phyloP scores from a whole-genome alignment of 805 yeast genomes.

The Nakazawaea siamensis region DNA sequence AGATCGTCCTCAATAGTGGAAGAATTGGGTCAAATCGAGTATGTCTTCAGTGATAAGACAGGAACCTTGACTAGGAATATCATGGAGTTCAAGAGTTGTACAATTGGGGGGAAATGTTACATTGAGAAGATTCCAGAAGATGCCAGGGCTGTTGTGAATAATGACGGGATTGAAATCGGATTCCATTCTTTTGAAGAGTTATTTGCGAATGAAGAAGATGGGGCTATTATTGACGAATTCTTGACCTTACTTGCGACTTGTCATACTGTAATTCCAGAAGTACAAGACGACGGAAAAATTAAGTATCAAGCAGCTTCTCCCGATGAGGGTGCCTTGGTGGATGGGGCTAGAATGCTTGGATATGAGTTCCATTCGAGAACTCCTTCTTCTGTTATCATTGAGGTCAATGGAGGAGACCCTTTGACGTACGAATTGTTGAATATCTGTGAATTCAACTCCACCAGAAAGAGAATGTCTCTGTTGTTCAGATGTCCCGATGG shows the following conservation, averaged over 20 bases:
- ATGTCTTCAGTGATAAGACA: constrained; percentile 93
- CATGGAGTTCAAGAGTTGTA: constrained; percentile 92
- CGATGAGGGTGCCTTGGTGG: constrained; percentile 97
- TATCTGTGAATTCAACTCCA: constrained; percentile 94
- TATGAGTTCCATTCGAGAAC: constrained; percentile 77
- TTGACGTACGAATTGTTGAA: constrained; percentile 71
- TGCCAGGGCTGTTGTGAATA: constrained; percentile 50
- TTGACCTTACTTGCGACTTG: constrained; percentile 82
- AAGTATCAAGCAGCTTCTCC: constrained; percentile 99
- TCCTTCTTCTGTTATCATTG: constrained; percentile 73
- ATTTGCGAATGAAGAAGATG: constrained; percentile 29
- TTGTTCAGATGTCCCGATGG: constrained; percentile 94
- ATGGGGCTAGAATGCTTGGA: constrained; percentile 89
- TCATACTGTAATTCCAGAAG: constrained; percentile 96
- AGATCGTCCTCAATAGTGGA: constrained; percentile 94
- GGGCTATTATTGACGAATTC: constrained; percentile 58
- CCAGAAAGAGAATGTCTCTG: constrained; percentile 96
- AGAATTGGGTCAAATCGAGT: constrained; percentile 94
- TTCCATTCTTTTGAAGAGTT: constrained; percentile 64
- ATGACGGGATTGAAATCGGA: constrained; percentile 79
- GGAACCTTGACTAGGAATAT: constrained; percentile 94
- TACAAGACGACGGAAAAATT: constrained; percentile 50
- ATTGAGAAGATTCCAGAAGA: constrained; percentile 90
- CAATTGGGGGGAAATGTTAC: constrained; percentile 89
- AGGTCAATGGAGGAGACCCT: constrained; percentile 38